Base-by-base conservation (phyloP, 306 rosid genomes). In the Castanea sativa region DNA sequence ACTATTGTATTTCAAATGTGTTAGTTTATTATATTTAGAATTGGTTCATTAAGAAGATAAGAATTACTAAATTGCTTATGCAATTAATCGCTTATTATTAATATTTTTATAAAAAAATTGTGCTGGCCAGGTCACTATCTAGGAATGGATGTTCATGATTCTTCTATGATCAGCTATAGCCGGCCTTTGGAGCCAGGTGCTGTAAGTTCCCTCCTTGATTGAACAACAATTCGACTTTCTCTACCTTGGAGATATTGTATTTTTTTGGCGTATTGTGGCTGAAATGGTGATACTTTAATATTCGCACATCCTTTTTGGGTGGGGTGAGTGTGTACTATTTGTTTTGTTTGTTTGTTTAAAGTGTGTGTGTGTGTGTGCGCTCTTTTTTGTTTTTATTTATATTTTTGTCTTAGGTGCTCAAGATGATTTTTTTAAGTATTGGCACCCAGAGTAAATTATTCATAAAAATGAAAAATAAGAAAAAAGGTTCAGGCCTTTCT, bases 91-190 rank as follows among this genome's bases (percentile, higher is more conserved):
- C 53, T 21, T 65, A 53, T 70, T 77, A 16, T 81, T 55, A 11
- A 21, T 15, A 3, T 41, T 41, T 38, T 7, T 38, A 3, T 21
- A 9, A 7, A 21, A 20, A n/a, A 21, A 2, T 5, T 55, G 64
- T 53, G 20, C 78, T 77, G 69, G 81, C 52, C 87, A 91, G 99
- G 99, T 80, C 98, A 95, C 84, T 93, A 93, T 83, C 90, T 95
- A 27, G 98, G 99, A 80, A 93, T 90, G 98, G 98, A 93, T 70
- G 89, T 95, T 65, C 99, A 95, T 79, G 99, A 95, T 84, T 91
- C 93, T 81, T 85, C 97, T 63, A 86, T 11, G 78, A 61, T 95
- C 83, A 87, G 87, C 85, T 88, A 81, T 61, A 92, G 87, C 80
- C 55, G 80, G 65, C 88, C 91, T 51, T 85, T 95, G 88, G 87